These are phyloP conservation scores for Hygrophorus pudorinus DNA, from an alignment of 768 basidiomycete species.

Conservation along the genomic window DNA sequence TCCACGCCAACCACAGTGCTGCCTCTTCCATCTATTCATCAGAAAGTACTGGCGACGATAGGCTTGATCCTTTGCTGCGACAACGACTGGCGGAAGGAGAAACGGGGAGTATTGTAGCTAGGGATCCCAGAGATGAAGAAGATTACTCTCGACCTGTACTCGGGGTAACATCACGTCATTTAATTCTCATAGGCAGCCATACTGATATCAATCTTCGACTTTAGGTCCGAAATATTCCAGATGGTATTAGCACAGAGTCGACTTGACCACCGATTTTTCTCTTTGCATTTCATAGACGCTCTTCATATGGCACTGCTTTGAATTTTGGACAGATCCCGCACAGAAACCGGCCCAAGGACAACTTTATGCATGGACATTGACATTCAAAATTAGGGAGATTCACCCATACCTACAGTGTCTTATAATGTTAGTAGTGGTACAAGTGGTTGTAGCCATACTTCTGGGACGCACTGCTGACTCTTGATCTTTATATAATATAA, in stretches of 20 bases:
- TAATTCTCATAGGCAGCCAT: neutral
- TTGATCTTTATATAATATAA: neutral
- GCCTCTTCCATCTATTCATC: conserved; percentile 25
- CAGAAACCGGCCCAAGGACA: neutral
- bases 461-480: no score
- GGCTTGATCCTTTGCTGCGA: conserved; percentile 35
- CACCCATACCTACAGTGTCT: no score
- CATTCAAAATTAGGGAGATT: no score
- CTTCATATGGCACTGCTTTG: no score
- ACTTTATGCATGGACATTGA: neutral
- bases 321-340: neutral
- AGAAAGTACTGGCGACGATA: conserved; percentile 28
- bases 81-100: conserved; percentile 20
- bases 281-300: no score
- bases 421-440: no score
- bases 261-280: no score
- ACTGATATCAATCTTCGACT: conserved; percentile 2
- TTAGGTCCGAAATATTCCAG: conserved; percentile 39
- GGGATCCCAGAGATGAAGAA: conserved; percentile 37
- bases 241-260: no score
- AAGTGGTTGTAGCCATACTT: no score
- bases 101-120: conserved; percentile 14
- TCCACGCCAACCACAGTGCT: conserved; percentile 13
- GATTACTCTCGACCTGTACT: conserved; percentile 49
- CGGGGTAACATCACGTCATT: conserved; percentile 28